These are phyloP conservation scores for Daldinia bambusicola DNA, from an alignment of 495 filamentous ascomycete species.

Conservation along the genomic window DNA sequence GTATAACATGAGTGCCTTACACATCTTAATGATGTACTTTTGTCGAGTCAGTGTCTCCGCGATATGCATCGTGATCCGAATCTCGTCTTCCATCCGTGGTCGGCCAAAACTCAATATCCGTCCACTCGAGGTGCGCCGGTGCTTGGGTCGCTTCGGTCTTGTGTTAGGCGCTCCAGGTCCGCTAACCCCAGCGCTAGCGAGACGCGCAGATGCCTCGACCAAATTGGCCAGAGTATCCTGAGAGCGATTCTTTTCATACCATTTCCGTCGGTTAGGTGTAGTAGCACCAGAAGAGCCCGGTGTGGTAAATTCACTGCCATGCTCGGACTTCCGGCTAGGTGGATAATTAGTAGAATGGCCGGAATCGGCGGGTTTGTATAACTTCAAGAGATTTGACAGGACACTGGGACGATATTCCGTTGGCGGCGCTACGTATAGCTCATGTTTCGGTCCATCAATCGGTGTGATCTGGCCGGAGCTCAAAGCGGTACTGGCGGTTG, in stretches of 20 bases:
- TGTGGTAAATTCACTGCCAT: slow-evolving; percentile 46
- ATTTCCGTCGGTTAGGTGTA: slow-evolving; percentile 64
- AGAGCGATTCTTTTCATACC: slow-evolving; percentile 69
- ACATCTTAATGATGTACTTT: slow-evolving; percentile 84
- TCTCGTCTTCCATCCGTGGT: slow-evolving; percentile 68
- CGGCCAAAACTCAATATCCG: slow-evolving; percentile 54
- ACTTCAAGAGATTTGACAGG: slow-evolving; percentile 79
- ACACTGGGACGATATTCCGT: slow-evolving; percentile 79
- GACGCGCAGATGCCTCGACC: slow-evolving; percentile 65
- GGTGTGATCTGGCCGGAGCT: slow-evolving; percentile 70
- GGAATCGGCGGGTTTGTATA: slow-evolving; percentile 63
- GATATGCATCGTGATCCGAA: slow-evolving; percentile 87
- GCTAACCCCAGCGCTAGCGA: slow-evolving; percentile 54
- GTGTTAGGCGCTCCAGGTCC: slow-evolving; percentile 47
- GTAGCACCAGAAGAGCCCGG: slow-evolving; percentile 60
- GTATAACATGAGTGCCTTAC: slow-evolving; percentile 85
- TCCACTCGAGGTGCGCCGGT: slow-evolving; percentile 50
- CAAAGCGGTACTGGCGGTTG: slow-evolving; percentile 47
- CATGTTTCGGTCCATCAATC: slow-evolving; percentile 65
- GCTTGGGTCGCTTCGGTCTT: slow-evolving; percentile 55
- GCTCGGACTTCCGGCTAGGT: slow-evolving; percentile 41
- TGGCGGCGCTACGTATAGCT: slow-evolving; percentile 75
- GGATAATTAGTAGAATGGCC: slow-evolving; percentile 41
- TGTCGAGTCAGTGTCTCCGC: slow-evolving; percentile 86
- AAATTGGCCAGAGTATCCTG: slow-evolving; percentile 63